A percentile compares a stretch with the other conserved stretches of the same genome.
These are phyloP conservation scores for Nidula microcarpa DNA, from an alignment of 768 basidiomycete species.

Conservation along the genomic window DNA sequence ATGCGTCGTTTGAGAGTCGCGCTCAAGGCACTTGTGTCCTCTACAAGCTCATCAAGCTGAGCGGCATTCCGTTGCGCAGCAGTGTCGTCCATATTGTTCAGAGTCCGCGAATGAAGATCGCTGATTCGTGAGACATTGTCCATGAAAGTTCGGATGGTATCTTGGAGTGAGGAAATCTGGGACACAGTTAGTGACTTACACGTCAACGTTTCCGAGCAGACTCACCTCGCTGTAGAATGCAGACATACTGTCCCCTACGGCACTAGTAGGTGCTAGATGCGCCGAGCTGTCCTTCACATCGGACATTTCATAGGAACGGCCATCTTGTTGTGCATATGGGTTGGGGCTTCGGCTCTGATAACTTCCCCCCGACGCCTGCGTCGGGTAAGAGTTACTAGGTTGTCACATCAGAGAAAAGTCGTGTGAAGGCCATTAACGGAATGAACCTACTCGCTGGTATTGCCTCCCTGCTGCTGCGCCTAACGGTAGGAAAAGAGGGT, in stretches of 20 bases:
- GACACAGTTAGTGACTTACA: not conserved
- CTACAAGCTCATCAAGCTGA: constrained; percentile 66
- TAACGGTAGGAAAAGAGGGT: constrained; percentile 9
- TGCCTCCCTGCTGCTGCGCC: constrained; percentile 65
- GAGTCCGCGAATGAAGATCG: constrained; percentile 69
- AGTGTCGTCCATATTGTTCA: constrained; percentile 74
- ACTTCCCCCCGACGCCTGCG: constrained; percentile 55
- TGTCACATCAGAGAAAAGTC: constrained; percentile 5
- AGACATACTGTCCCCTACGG: constrained; percentile 53
- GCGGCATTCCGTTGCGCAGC: constrained; percentile 57
- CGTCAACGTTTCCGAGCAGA: not conserved
- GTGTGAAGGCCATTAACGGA: constrained; percentile 5
- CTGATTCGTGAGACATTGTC: constrained; percentile 65
- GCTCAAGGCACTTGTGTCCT: constrained; percentile 70
- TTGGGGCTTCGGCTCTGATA: constrained; percentile 50
- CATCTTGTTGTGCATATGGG: constrained; percentile 68
- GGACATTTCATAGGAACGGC: constrained; percentile 67
- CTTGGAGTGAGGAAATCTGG: constrained; percentile 77
- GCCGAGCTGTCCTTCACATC: constrained; percentile 59
- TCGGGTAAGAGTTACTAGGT: constrained; percentile 59
- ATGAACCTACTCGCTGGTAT: constrained; percentile 42
- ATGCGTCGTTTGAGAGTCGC: constrained; percentile 67
- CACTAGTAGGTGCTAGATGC: constrained; percentile 36
- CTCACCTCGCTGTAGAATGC: constrained; percentile 72
- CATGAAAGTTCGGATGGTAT: constrained; percentile 63